These are phyloP conservation scores for Floccularia luteovirens DNA, from an alignment of 768 basidiomycete genomes.

Conservation along the genomic window DNA sequence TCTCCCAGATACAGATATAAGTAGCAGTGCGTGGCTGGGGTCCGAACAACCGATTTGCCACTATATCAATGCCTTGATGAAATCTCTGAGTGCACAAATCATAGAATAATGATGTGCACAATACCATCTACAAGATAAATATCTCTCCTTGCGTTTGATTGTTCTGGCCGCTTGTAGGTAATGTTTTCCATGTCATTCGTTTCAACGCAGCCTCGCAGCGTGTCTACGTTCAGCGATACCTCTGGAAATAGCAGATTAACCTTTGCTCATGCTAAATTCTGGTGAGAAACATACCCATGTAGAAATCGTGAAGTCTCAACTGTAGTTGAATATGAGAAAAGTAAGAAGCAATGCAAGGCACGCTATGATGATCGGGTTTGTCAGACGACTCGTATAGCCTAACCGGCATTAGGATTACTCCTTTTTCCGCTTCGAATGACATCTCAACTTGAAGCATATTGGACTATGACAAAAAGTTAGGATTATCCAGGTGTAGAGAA, in stretches of 20 bases:
- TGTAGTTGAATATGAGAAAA: constrained; percentile 69
- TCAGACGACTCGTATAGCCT: constrained; percentile 42
- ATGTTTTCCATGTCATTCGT: constrained; percentile 37
- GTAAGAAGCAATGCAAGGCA: constrained; percentile 48
- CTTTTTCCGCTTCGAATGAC: constrained; percentile 39
- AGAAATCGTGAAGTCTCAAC: constrained; percentile 77
- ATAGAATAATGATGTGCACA: constrained; percentile 2
- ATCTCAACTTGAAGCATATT: constrained; percentile 80
- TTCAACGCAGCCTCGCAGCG: constrained; percentile 45
- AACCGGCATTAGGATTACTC: constrained; percentile 56
- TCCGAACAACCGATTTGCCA: constrained; percentile 84
- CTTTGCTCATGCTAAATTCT: background rate
- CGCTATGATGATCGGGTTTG: constrained; percentile 16
- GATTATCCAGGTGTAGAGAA: background rate
- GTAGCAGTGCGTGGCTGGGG: constrained; percentile 77
- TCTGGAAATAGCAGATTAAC: constrained; percentile 34
- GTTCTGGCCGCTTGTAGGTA: constrained; percentile 15
- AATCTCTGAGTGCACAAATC: background rate
- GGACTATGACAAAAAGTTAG: constrained; percentile 33
- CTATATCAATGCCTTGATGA: constrained; percentile 64
- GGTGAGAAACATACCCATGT: constrained; percentile 55
- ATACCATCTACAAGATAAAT: constrained; percentile 46
- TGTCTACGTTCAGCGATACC: constrained; percentile 67
- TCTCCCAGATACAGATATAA: constrained; percentile 93
- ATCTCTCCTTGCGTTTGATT: constrained; percentile 13